Evolutionary conservation across 2,329 filamentous ascomycete genomes (phyloP), one percentile per base, ranked within the genome.

Genomic region (Lecanicillium sp.): DNA sequence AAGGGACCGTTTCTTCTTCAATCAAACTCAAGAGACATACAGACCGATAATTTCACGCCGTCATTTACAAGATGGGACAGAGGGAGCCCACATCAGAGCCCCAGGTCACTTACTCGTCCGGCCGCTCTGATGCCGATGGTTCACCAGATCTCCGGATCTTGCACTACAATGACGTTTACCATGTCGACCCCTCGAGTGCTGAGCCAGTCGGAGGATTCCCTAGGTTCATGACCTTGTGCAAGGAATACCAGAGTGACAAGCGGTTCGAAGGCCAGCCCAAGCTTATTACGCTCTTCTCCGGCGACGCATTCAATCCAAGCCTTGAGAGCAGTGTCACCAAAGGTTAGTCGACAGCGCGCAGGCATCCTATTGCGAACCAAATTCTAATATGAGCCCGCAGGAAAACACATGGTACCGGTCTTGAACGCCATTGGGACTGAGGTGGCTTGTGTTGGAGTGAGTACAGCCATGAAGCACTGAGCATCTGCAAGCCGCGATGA

Each of bases 161-260:
- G 26, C 90, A 95, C 69, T 95, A 86, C 74, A 95, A 95, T 66
- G 90, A 96, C 67, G 90, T 95, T 51, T 95, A 95, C 65, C 90
- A 95, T 59, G 79, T 95, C 46, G 89, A 95, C 56, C 62, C 68
- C 2, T 73, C 74, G 2, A 90, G 87, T 21, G 81, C 85, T 14
- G 88, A 95, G 61, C 90, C 90, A 1, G 81, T 90, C 2, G 90
- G 90, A 23, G 90, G 90, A 15, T 77, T 86, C 35, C 74, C 87
- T 24, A 78, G 90, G 40, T 95, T 96, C 67, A 83, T 93, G 62
- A 84, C 83, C 3, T 70, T 93, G 21, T 75, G 84, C 55, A 83
- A 88, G 51, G 76, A 90, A 63, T 95, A 95, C 61, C 81, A 81
- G 43, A 66, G 77, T 2, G 74, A 78, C 43, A 64, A 75, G 35